A percentile compares a stretch with the other conserved stretches of the same genome.
These are phyloP conservation scores for Trypanosoma brucei DNA, from an alignment of 208 protist species.

Conservation along the genomic window DNA sequence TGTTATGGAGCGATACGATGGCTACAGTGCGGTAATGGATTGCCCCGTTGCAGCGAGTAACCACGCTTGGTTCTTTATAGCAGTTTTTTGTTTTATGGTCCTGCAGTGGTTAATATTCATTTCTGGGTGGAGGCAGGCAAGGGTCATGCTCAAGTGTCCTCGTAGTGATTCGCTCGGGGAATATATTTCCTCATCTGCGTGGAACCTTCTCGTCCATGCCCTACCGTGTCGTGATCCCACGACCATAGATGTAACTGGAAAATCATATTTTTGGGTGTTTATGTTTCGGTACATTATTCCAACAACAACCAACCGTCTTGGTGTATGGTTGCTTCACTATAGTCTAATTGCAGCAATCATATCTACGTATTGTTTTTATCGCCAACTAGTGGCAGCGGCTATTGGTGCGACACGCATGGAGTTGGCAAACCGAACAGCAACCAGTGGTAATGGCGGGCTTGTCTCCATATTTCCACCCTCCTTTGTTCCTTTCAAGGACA, in stretches of 20 bases:
- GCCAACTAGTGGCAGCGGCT: conserved; percentile 49
- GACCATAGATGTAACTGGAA: conserved; percentile 12
- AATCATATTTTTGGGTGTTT: conserved; percentile 1
- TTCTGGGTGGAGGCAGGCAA: conserved; percentile 46
- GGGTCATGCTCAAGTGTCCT: conserved; percentile 17
- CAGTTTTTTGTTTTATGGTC: conserved; percentile 40
- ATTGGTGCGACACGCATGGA: conserved; percentile 57
- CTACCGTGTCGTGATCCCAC: conserved; percentile 44
- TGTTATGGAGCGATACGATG: conserved; percentile 62
- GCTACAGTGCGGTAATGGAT: conserved; percentile 67
- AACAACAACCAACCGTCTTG: conserved; percentile 32
- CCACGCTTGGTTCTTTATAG: conserved; percentile 53
- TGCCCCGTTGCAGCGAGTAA: conserved; percentile 60
- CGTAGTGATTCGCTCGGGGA: not conserved
- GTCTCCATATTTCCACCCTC: conserved; percentile 52
- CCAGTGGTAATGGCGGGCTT: conserved; percentile 48
- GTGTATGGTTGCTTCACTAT: conserved; percentile 65
- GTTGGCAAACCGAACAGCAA: conserved; percentile 67
- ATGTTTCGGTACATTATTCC: conserved; percentile 39
- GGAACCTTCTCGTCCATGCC: conserved; percentile 42
- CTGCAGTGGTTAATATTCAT: conserved; percentile 44
- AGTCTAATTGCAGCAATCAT: conserved; percentile 26
- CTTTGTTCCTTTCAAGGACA: conserved; percentile 24
- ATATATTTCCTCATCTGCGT: conserved; percentile 12
- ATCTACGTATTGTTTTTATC: conserved; percentile 17